phyloP scores from a whole-genome alignment of 75 land plant genomes.

The Isoetes taiwanensis region DNA sequence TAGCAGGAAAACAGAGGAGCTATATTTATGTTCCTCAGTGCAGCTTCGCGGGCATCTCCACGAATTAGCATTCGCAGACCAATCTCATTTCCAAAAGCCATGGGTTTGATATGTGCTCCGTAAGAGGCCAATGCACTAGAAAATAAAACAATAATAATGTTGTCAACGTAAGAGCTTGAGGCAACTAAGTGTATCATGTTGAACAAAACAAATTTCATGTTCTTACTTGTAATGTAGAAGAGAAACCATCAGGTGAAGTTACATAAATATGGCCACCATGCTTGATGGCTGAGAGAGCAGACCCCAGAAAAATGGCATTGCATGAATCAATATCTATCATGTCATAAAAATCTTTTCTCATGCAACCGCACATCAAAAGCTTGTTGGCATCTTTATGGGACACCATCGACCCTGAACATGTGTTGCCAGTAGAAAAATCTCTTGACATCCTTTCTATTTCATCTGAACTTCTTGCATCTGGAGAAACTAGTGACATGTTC shows the following conservation, averaged over 20 bases:
- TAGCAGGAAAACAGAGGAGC: slow-evolving; percentile 77
- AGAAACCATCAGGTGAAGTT: slow-evolving; percentile 80
- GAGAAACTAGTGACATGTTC: too few relatives aligned
- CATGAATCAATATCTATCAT: slow-evolving; percentile 82
- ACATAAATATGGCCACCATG: slow-evolving; percentile 65
- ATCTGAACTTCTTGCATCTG: neutral
- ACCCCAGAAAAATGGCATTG: slow-evolving; percentile 55
- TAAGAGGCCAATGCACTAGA: slow-evolving; percentile 73
- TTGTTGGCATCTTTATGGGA: slow-evolving; percentile 57
- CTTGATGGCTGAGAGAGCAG: slow-evolving; percentile 43
- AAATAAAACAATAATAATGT: neutral
- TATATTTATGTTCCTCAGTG: slow-evolving; percentile 45
- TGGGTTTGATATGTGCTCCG: slow-evolving; percentile 71
- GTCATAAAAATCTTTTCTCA: slow-evolving; percentile 56
- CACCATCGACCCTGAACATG: slow-evolving; percentile 34
- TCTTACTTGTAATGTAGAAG: slow-evolving; percentile 64
- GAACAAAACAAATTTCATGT: too few relatives aligned
- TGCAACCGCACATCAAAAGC: slow-evolving; percentile 39
- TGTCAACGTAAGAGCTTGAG: neutral
- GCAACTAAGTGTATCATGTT: too few relatives aligned
- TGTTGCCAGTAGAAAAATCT: slow-evolving; percentile 17
- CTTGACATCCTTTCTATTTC: neutral
- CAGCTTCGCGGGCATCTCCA: slow-evolving; percentile 76
- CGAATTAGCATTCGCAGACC: slow-evolving; percentile 91
- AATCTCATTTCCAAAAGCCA: slow-evolving; percentile 82